Evolutionary conservation across 805 yeast species (phyloP).

Genomic region (Ogataea allantospora): DNA sequence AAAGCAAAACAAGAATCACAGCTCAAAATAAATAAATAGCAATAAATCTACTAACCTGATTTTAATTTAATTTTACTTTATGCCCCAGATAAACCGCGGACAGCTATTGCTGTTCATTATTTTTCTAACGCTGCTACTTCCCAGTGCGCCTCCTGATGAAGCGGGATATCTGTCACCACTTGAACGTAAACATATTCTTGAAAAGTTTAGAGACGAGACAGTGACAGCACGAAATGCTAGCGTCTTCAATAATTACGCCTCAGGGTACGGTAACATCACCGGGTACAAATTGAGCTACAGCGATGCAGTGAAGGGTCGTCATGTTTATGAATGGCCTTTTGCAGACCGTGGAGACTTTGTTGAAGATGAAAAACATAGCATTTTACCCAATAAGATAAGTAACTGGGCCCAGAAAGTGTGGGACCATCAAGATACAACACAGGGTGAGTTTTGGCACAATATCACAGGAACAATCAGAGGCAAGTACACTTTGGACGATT

Average conservation of each 20-base stretch:
- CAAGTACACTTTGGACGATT: slow-evolving; percentile 29
- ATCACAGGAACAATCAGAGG: slow-evolving; percentile 51
- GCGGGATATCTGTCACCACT: slow-evolving; percentile 27
- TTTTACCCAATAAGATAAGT: slow-evolving; percentile 61
- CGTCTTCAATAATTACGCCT: slow-evolving; percentile 40
- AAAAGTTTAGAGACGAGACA: slow-evolving; percentile 37
- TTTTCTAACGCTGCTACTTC: slow-evolving; percentile 40
- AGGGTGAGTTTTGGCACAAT: slow-evolving; percentile 36
- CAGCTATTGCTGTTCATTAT: slow-evolving; percentile 36
- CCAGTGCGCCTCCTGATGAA: slow-evolving; percentile 37
- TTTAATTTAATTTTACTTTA: not conserved
- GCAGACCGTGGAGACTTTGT: slow-evolving; percentile 38
- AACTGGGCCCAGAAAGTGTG: slow-evolving; percentile 50
- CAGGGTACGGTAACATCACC: slow-evolving; percentile 69
- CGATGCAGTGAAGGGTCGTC: slow-evolving; percentile 48
- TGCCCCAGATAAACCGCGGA: slow-evolving; percentile 27
- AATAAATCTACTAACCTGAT: not conserved
- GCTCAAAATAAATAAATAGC: slow-evolving; percentile 12
- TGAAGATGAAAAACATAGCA: slow-evolving; percentile 51
- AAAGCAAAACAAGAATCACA: slow-evolving; percentile 39
- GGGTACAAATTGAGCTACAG: slow-evolving; percentile 68
- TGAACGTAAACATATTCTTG: slow-evolving; percentile 28
- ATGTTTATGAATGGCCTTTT: slow-evolving; percentile 57
- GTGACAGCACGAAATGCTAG: slow-evolving; percentile 35
- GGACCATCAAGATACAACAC: slow-evolving; percentile 31